These are phyloP conservation scores for Solanum boliviense DNA, from an alignment of 257 asterid species.

Conservation along the genomic window DNA sequence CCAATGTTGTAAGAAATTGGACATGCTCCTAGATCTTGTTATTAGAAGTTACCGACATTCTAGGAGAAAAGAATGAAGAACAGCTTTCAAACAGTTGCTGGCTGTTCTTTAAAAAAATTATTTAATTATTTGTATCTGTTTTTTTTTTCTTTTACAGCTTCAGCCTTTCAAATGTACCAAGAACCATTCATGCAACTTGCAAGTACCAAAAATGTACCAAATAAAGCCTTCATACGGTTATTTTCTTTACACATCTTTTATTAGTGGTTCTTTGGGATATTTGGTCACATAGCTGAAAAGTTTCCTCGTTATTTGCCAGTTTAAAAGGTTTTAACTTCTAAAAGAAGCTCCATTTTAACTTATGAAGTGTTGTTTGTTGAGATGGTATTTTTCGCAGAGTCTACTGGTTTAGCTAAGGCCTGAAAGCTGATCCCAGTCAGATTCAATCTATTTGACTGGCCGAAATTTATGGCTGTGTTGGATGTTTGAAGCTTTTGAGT, in stretches of 20 bases:
- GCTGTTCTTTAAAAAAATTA: neutral
- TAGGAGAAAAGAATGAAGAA: neutral
- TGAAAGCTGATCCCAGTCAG: neutral
- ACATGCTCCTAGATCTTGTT: neutral
- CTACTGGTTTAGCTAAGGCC: neutral
- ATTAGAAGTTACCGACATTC: neutral
- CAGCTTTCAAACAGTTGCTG: neutral
- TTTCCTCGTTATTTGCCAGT: neutral
- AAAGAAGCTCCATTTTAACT: neutral
- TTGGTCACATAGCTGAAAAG: neutral
- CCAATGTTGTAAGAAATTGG: neutral
- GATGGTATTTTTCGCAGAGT: neutral
- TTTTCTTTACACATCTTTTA: neutral
- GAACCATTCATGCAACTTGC: neutral
- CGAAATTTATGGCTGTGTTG: neutral
- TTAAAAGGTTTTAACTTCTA: neutral
- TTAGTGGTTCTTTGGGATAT: neutral
- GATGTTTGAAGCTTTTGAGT: neutral
- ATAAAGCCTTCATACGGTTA: neutral
- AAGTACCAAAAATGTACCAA: neutral
- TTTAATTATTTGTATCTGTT: neutral
- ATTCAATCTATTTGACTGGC: neutral
- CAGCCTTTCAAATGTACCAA: neutral
- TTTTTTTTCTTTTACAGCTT: neutral
- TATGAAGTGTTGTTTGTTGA: neutral